Percentiles rank a stretch among this genome's conserved stretches.
Evolutionary conservation across 2,329 filamentous ascomycete species (phyloP).

Genomic region (Apiospora aurea): DNA sequence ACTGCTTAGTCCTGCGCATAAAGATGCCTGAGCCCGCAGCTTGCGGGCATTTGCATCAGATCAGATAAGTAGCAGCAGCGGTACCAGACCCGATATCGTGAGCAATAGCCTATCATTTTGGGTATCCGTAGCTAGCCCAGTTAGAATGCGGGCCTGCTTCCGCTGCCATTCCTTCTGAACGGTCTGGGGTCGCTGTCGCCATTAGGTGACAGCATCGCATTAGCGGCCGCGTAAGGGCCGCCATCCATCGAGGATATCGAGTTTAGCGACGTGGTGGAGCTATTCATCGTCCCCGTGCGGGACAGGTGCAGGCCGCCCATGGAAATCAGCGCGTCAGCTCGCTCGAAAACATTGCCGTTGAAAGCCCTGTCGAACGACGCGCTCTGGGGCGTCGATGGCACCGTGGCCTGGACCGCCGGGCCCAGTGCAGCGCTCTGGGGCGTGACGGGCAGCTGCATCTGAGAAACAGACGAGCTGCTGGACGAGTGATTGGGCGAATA

Average conservation of each 20-base stretch:
- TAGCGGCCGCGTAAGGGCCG: constrained; percentile 25
- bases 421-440: constrained; percentile 89
- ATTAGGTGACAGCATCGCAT: constrained; percentile 40
- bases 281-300: constrained; percentile 54
- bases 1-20: background rate
- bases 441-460: constrained; percentile 73
- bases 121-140: constrained; percentile 25
- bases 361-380: constrained; percentile 63
- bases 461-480: constrained; percentile 36
- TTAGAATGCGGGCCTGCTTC: constrained; percentile 42
- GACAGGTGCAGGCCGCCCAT: constrained; percentile 66
- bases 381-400: constrained; percentile 73
- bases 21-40: background rate
- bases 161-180: constrained; percentile 38
- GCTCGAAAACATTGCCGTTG: constrained; percentile 65
- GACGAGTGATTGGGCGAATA: constrained; percentile 44
- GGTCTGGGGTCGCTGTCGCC: constrained; percentile 29
- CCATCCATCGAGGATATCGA: constrained; percentile 42
- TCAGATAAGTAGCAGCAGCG: constrained; percentile 1
- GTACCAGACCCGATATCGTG: background rate
- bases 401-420: constrained; percentile 87
- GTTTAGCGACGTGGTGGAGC: constrained; percentile 44
- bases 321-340: constrained; percentile 64
- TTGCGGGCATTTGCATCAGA: background rate
- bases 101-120: background rate